Base-by-base conservation (phyloP, 495 filamentous ascomycete genomes). In the Aspergillus wentii region DNA sequence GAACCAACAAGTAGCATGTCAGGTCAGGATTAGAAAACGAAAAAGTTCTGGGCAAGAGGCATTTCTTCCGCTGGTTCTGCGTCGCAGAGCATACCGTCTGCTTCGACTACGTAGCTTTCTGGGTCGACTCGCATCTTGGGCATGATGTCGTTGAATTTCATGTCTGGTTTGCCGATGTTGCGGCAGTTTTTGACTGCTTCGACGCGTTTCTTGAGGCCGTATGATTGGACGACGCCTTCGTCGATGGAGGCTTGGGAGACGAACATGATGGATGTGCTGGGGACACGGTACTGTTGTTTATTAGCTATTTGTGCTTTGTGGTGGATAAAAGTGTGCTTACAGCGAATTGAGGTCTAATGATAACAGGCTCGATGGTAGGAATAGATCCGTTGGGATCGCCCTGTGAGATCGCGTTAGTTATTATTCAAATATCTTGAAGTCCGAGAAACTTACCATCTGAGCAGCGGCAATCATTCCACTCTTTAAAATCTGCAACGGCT, bases 301-400 rank as follows among this genome's bases (percentile, higher is more conserved):
- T 49, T 39, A 25, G 25, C 10, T 19, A 33, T 11, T 11, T 3
- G 18, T 15, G 9, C 26, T 21, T 19, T 14, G 4, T 33, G 14
- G 29, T 9, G 17, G 37, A 28, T 7, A n/a, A 28, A 19, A 11
- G 26, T 18, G n/a, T 25, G 55, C 73, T 50, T 59, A 72, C 74
- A 13, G 76, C 89, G 58, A 90, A 97, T 87, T 95, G 94, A 4
- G 85, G 85, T 3, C 92, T 76, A 44, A 85, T 79, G 40, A 94
- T 78, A 32, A 96, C 67, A 13, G 92, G 92, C 52, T 98, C 82
- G 14, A 97, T 79, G 1, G 82, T 91, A 0, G 92, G 88, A 51
- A 96, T 95, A 1, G 86, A 92, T 18, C 80, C 92, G 56, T 96
- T 96, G 13, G 92, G 81, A 57, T 98, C 92, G 40, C 92, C 92